Percentiles rank a stretch among this genome's conserved stretches.
Conservation (phyloP, 805 yeast species). For the Saturnispora kantuleensis region DNA sequence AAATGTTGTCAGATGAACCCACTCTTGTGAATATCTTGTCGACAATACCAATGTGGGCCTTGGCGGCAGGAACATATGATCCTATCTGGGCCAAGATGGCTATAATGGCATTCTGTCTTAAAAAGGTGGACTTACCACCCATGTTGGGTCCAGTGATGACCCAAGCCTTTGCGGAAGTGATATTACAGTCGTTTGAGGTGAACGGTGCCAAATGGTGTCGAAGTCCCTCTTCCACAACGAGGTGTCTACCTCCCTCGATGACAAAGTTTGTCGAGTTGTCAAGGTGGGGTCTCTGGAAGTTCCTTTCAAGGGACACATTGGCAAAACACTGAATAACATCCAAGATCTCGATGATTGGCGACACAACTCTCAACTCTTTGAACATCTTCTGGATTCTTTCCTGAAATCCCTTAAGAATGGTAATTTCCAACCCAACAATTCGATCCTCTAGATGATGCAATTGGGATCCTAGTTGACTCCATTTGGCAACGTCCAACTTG, state of each 20-base stretch:
- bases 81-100: constrained; percentile 69
- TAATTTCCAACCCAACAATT: constrained; percentile 47
- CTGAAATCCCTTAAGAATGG: constrained; percentile 41
- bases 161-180: constrained; percentile 31
- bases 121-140: constrained; percentile 77
- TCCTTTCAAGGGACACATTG: constrained; percentile 53
- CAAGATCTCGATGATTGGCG: constrained; percentile 45
- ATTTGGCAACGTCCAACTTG: constrained; percentile 34
- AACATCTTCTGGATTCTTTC: constrained; percentile 34
- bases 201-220: constrained; percentile 33
- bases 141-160: constrained; percentile 85
- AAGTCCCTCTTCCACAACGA: constrained; percentile 76
- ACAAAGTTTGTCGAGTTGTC: constrained; percentile 37
- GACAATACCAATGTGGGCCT: constrained; percentile 59
- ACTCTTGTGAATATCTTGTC: constrained; percentile 74
- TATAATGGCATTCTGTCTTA: constrained; percentile 63
- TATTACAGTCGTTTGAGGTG: constrained; percentile 34
- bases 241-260: constrained; percentile 64
- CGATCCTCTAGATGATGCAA: constrained; percentile 35
- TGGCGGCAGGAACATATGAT: constrained; percentile 56
- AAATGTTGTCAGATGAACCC: constrained; percentile 77
- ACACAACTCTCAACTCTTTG: constrained; percentile 37
- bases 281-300: constrained; percentile 57
- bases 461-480: constrained; percentile 42
- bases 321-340: constrained; percentile 75